A percentile compares a stretch with the other conserved stretches of the same genome.
phyloP scores from a whole-genome alignment of 345 rosid species.

The Populus alba region DNA sequence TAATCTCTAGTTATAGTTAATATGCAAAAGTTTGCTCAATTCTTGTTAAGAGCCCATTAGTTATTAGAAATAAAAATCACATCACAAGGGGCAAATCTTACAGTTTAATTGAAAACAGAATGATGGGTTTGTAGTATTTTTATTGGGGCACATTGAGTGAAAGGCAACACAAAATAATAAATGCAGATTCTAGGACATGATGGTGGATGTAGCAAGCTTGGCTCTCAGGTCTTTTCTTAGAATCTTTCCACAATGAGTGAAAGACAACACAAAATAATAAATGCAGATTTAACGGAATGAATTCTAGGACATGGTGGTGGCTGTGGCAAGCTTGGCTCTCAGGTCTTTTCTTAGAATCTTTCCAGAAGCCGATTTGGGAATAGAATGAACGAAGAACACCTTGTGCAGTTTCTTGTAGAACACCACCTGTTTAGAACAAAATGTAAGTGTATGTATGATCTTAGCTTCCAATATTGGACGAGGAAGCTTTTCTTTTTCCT shows the following conservation, averaged over 20 bases:
- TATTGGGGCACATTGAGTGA: no score
- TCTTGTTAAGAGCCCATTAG: no score
- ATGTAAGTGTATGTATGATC: no score
- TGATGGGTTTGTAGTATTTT: no score
- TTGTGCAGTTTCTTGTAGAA: slow-evolving; percentile 82
- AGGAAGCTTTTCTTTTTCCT: no score
- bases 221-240: slow-evolving; percentile 79
- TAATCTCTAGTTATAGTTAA: no score
- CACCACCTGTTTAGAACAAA: slow-evolving; percentile 49
- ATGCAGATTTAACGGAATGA: not conserved
- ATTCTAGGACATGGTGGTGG: slow-evolving; percentile 16
- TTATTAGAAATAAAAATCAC: no score
- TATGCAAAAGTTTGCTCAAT: no score
- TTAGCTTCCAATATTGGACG: no score
- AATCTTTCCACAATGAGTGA: slow-evolving; percentile 50
- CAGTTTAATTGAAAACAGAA: no score
- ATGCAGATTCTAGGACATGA: slow-evolving; percentile 4
- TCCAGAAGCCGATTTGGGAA: slow-evolving; percentile 88
- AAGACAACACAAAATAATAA: not conserved
- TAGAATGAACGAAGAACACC: slow-evolving; percentile 68
- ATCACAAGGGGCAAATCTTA: no score
- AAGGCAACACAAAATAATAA: not conserved
- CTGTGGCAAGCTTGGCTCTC: slow-evolving; percentile 52
- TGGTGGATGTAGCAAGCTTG: slow-evolving; percentile 39
- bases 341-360: slow-evolving; percentile 84